phyloP scores from a whole-genome alignment of 768 basidiomycete species.

The Termitomyces eurrhizus region DNA sequence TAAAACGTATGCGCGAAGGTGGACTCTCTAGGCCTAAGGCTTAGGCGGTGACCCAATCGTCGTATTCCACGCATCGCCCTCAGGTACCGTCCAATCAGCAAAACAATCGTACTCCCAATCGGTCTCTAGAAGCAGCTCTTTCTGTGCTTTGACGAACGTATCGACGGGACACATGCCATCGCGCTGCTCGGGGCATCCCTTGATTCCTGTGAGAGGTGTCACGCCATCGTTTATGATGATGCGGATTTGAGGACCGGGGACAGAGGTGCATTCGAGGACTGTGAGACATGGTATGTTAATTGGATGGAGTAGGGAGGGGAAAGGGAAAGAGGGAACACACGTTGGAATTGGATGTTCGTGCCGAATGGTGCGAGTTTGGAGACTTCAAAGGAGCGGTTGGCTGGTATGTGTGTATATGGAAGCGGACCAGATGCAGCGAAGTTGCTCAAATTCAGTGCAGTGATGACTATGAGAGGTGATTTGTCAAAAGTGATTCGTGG shows the following conservation, averaged over 20 bases:
- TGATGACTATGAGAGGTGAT: constrained; percentile 49
- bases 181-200: constrained; percentile 65
- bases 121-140: constrained; percentile 56
- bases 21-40: neutral
- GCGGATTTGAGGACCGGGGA: constrained; percentile 59
- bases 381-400: constrained; percentile 62
- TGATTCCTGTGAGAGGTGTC: constrained; percentile 72
- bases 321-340: constrained; percentile 35
- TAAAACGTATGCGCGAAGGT: neutral
- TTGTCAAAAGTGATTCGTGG: neutral
- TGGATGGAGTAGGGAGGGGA: neutral
- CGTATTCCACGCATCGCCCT: constrained; percentile 68
- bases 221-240: constrained; percentile 88
- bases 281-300: constrained; percentile 13
- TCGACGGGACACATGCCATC: constrained; percentile 78
- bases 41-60: constrained; percentile 62
- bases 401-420: constrained; percentile 67
- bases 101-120: constrained; percentile 77
- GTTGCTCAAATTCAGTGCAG: constrained; percentile 78
- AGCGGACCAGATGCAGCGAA: constrained; percentile 73
- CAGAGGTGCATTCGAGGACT: constrained; percentile 61
- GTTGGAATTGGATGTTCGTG: constrained; percentile 86
- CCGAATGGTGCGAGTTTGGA: constrained; percentile 84
- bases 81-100: constrained; percentile 71
- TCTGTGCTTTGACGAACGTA: constrained; percentile 67